Conservation (phyloP, 2,329 filamentous ascomycete genomes). For the Aspergillus candidus region DNA sequence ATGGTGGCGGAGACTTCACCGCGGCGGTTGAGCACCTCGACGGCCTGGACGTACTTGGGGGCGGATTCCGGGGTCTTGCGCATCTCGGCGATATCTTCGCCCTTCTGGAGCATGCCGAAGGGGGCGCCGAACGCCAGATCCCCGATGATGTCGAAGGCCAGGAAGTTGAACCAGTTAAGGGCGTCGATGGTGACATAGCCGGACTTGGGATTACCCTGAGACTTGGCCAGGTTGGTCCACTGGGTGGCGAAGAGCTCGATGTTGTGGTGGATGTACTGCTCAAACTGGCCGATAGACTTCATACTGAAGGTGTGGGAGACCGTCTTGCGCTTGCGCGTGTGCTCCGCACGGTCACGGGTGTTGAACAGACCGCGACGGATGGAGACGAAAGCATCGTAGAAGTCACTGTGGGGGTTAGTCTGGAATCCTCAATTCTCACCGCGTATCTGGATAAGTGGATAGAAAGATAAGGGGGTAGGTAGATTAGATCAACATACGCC, state of each 20-base stretch:
- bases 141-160: slow-evolving; percentile 56
- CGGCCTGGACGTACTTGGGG: slow-evolving; percentile 67
- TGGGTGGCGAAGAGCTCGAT: slow-evolving; percentile 66
- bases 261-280: slow-evolving; percentile 81
- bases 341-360: slow-evolving; percentile 72
- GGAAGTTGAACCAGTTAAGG: slow-evolving; percentile 73
- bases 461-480: not conserved
- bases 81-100: slow-evolving; percentile 71
- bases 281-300: slow-evolving; percentile 76
- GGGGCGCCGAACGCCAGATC: slow-evolving; percentile 66
- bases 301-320: slow-evolving; percentile 80
- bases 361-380: slow-evolving; percentile 85
- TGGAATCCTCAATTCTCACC: not conserved
- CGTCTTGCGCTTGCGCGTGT: slow-evolving; percentile 83
- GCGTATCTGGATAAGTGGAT: not conserved
- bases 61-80: slow-evolving; percentile 54
- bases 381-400: slow-evolving; percentile 87
- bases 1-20: slow-evolving; percentile 80
- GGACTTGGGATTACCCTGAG: slow-evolving; percentile 41
- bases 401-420: slow-evolving; percentile 51
- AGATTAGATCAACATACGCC: slow-evolving; percentile 45
- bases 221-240: slow-evolving; percentile 61
- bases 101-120: slow-evolving; percentile 75
- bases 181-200: slow-evolving; percentile 63
- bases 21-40: slow-evolving; percentile 80